Base-by-base conservation (phyloP, 345 rosid species). In the Eucalyptus guilfoylei region DNA sequence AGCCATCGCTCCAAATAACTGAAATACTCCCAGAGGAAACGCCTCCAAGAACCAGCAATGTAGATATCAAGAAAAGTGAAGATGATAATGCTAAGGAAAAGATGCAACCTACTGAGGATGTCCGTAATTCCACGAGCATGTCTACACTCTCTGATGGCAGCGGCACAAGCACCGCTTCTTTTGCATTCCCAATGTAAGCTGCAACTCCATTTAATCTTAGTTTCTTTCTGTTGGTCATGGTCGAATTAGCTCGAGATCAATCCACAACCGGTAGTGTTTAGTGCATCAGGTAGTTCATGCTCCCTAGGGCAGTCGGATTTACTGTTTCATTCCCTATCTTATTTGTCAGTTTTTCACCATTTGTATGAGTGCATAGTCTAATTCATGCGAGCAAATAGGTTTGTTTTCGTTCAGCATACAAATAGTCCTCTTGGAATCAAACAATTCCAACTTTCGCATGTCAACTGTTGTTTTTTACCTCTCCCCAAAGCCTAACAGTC, bases 111-210 rank as follows among this genome's bases (percentile, higher is more conserved):
- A 52, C 7, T 7, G 93, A 90, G 8, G 91, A 89, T 40, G 80
- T 60, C 49, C 86, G 87, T 16, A 91, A 85, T 86, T 90, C 93
- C 8, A 86, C 90, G 1, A 93, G 94, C 90, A 28, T 89, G n/a
- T 90, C 94, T 30, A 76, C 86, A 32, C 94, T 11, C 64, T 94
- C 96, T 30, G 93, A 90, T 32, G 91, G 90, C 2, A 95, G 94
- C 40, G 90, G 24, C 32, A 85, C 91, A 81, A 96, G 99, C 91
- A 88, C 89, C 37, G 48, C 87, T 26, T 97, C 99, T 47, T 96
- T 97, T 88, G 95, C 93, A 17, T 98, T 96, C 91, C 98, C 95
- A 30, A 6, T 93, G 99, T 98, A 92, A 94, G 98, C 85, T 42
- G 19, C 72, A 26, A 47, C n/a, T n/a, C 60, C 83, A 21, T 40